A percentile compares a stretch with the other conserved stretches of the same genome.
These are phyloP conservation scores for Neurospora intermedia DNA, from an alignment of 495 filamentous ascomycete species.

Conservation along the genomic window DNA sequence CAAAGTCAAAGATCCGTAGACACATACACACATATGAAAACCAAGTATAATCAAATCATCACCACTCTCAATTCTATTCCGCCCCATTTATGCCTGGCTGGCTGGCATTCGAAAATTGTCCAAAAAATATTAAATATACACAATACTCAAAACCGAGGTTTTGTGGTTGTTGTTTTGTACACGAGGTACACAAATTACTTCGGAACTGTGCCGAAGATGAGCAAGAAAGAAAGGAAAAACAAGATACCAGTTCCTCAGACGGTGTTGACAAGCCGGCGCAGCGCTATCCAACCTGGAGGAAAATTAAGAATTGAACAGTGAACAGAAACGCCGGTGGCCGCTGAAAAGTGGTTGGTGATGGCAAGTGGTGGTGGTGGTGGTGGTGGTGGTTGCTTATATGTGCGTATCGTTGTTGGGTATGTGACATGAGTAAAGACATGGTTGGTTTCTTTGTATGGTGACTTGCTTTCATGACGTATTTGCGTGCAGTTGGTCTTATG, in stretches of 20 bases:
- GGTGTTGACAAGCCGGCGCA: background rate
- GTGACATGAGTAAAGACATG: background rate
- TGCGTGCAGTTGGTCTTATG: background rate
- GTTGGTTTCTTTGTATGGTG: background rate
- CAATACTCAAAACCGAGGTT: slow-evolving; percentile 6
- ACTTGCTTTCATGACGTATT: slow-evolving; percentile 4
- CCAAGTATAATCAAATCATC: background rate
- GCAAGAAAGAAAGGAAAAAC: background rate
- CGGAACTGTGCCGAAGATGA: background rate
- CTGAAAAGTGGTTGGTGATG: background rate
- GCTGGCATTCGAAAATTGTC: slow-evolving; percentile 6
- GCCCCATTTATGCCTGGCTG: slow-evolving; percentile 2
- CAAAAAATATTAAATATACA: slow-evolving; percentile 15
- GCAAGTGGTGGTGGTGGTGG: background rate
- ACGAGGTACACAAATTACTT: slow-evolving; percentile 1
- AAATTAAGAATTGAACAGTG: background rate
- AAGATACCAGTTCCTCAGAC: background rate
- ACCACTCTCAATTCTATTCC: background rate
- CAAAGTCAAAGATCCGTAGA: background rate
- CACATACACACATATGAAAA: background rate
- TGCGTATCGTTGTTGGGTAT: background rate
- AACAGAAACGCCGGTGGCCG: background rate
- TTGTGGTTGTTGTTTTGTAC: background rate
- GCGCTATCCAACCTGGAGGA: background rate
- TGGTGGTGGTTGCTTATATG: background rate